A percentile compares a stretch with the other conserved stretches of the same genome.
These are phyloP conservation scores for Claviceps sorghi DNA, from an alignment of 2,329 filamentous ascomycete genomes.

Conservation along the genomic window DNA sequence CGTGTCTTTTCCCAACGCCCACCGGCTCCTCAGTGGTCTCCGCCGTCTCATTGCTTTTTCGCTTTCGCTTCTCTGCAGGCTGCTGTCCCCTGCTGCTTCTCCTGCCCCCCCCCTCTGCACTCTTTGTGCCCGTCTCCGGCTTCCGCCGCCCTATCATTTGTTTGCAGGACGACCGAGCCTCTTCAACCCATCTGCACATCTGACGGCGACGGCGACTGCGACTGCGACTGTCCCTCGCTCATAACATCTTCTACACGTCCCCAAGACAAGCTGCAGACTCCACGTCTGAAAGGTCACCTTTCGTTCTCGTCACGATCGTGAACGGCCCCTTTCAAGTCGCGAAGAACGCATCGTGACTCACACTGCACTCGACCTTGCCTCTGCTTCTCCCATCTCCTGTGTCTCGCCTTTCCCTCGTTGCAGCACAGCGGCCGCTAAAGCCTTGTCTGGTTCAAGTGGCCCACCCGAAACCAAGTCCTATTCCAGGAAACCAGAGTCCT, in stretches of 20 bases:
- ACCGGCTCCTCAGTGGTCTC: conserved; percentile 4
- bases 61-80: background rate
- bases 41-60: background rate
- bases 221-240: background rate
- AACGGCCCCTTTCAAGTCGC: background rate
- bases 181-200: background rate
- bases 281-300: background rate
- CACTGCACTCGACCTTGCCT: background rate
- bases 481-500: background rate
- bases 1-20: conserved; percentile 3
- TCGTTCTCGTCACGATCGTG: background rate
- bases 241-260: background rate
- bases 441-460: background rate
- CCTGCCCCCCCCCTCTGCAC: conserved; percentile 10
- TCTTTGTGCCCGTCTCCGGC: conserved; percentile 9
- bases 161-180: background rate
- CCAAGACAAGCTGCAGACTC: background rate
- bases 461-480: background rate
- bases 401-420: background rate
- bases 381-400: background rate
- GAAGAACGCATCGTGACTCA: background rate
- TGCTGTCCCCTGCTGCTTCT: background rate
- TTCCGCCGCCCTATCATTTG: conserved; percentile 11
- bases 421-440: background rate
- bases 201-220: too few relatives aligned